Evolutionary conservation across 768 basidiomycete genomes (phyloP), one percentile per base, ranked within the genome.

Genomic region (Russula earlei): DNA sequence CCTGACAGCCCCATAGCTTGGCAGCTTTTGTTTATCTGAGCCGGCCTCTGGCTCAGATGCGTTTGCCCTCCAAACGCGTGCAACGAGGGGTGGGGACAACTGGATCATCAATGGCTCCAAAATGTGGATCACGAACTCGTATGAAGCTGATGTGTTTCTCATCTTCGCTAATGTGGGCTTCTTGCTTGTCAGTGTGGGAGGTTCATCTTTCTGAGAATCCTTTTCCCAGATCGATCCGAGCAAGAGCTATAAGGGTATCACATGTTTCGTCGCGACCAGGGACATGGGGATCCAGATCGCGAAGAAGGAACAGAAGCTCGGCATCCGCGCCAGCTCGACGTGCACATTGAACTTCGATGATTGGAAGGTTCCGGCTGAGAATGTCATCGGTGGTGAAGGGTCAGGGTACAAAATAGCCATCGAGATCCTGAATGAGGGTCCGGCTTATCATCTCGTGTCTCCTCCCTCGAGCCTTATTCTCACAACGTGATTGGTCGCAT

Each of bases 61-160:
- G 0, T 99, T 99, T 67, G 93, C 95, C 0, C 75, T 99, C 33
- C 91, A 95, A 68, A 93, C 96, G 1, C 87, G 88, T 11, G 95
- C 96, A 15, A 85, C 77, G 67, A 89, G 87, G 69, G 85, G 91
- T 44, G 92, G 91, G 17, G 82, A 87, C 63, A 69, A 85, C 68
- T 98, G 86, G 80, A 73, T 92, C 29, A 68, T 99, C 51, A 94
- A 92, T 63, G 96, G 96, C n/a, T 90, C 91, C 54, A 99, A 99
- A 76, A 94, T 95, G 93, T 96, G 93, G 93, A 96, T 97, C 57
- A 95, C 93, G 24, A 97, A 97, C 71, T 94, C 92, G 0, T 79
- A 82, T 56, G 91, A 94, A 70, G 92, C 91, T 1, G 89, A 92
- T 44, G 77, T 94, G 38, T 89, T 88, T 75, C 83, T 95, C 62